Evolutionary conservation across 1,284 basidiomycete species (phyloP), one percentile per base, ranked within the genome.

Genomic region (Ustilago lituana): DNA sequence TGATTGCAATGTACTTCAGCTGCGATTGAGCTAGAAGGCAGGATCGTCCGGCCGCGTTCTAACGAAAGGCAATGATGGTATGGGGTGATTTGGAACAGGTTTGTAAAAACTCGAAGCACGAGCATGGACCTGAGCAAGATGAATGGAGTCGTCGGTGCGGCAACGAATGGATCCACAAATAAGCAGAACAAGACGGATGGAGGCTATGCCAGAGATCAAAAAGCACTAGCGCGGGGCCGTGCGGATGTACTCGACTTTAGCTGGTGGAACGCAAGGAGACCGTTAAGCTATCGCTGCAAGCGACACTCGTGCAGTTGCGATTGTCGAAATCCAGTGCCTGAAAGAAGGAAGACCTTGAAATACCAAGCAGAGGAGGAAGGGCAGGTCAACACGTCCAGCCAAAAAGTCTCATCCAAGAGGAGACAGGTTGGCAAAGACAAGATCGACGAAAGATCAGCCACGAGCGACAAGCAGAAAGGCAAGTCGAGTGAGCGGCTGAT

Each of bases 391-490:
- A 6, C 12, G 27, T 29, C 27, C 12, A 6, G 27, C n/a, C n/a
- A n/a, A n/a, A 14, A 19, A 24, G 15, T 32, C 19, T n/a, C 26
- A 26, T n/a, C 35, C 29, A 11, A 2, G 19, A 45, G 33, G 24
- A 9, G 20, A 26, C 12, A 24, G 31, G 17, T 46, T 31, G 20
- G 23, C 8, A 23, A 5, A 8, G 24, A 27, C 27, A 31, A 19
- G 4, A 24, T 9, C 36, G 24, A 49, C 26, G 23, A 20, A n/a
- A 17, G 47, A 15, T 49, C 47, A 31, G 15, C 23, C 47, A 49
- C 47, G 3, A 14, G 26, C 36, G 47, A 49, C 47, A 15, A 31
- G 27, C 47, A 49, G 22, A 5, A 35, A 20, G 12, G 32, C 44
- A 35, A 35, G 38, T 43, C 46, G 24, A 23, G 5, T 17, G 35